These are phyloP conservation scores for Tetrapisispora taiwanensis DNA, from an alignment of 805 yeast genomes.

Conservation along the genomic window DNA sequence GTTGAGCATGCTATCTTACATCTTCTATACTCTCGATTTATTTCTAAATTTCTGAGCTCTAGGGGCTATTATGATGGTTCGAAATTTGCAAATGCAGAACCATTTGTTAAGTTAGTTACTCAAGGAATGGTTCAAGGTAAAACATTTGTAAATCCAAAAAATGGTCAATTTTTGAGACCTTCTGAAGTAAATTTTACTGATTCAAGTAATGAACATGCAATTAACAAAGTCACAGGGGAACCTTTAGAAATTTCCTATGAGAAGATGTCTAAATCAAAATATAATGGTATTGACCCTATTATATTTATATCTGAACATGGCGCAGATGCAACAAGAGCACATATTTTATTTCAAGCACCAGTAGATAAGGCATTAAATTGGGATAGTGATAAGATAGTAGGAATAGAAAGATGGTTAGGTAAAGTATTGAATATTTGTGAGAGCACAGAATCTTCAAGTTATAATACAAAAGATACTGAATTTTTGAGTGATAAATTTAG, in stretches of 20 bases:
- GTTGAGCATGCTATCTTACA: conserved; percentile 95
- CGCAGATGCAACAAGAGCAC: conserved; percentile 91
- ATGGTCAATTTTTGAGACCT: conserved; percentile 68
- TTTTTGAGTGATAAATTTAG: conserved; percentile 12
- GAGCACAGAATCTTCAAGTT: too few species aligned
- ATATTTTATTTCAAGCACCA: conserved; percentile 87
- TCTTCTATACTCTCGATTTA: conserved; percentile 73
- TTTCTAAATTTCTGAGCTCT: conserved; percentile 65
- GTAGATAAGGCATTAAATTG: conserved; percentile 71
- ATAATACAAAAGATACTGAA: not conserved
- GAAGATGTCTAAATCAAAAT: conserved; percentile 94
- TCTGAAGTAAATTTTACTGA: conserved; percentile 47
- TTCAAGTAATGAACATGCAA: conserved; percentile 32
- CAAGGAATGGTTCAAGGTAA: conserved; percentile 98
- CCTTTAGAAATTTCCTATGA: conserved; percentile 55
- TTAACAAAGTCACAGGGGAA: conserved; percentile 40
- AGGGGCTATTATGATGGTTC: conserved; percentile 62
- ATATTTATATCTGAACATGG: conserved; percentile 69
- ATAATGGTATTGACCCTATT: conserved; percentile 87
- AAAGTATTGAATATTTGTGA: conserved; percentile 35
- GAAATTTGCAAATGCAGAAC: conserved; percentile 51
- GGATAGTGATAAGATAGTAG: conserved; percentile 83
- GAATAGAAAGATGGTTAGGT: conserved; percentile 78
- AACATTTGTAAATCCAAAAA: conserved; percentile 63
- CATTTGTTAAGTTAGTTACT: conserved; percentile 68